These are phyloP conservation scores for Plasmopara halstedii DNA, from an alignment of 352 stramenopile species.

Conservation along the genomic window DNA sequence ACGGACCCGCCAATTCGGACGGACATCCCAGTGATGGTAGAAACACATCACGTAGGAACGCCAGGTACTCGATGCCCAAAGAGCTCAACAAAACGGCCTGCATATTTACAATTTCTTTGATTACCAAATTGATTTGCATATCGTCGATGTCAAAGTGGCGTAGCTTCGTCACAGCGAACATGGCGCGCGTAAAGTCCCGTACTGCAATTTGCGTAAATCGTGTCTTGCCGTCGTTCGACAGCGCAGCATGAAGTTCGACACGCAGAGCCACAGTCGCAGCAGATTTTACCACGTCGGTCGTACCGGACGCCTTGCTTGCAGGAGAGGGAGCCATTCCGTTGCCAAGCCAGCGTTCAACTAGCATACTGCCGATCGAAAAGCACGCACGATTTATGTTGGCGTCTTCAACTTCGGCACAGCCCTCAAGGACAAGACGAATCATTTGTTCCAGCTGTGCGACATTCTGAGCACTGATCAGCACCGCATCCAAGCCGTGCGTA, in stretches of 20 bases:
- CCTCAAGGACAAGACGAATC: conserved; percentile 60
- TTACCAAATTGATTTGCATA: conserved; percentile 46
- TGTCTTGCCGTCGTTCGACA: conserved; percentile 27
- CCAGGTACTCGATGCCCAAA: conserved; percentile 53
- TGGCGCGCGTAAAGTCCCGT: conserved; percentile 59
- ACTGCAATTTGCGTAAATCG: conserved; percentile 56
- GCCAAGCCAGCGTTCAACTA: conserved; percentile 56
- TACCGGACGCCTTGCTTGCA: conserved; percentile 15
- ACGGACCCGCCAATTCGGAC: conserved; percentile 43
- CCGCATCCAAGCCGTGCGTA: conserved; percentile 54
- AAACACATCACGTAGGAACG: conserved; percentile 54
- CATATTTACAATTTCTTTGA: conserved; percentile 74
- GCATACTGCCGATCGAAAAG: conserved; percentile 68
- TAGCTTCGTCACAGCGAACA: conserved; percentile 61
- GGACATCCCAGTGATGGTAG: conserved; percentile 53
- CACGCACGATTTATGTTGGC: conserved; percentile 65
- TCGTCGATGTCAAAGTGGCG: conserved; percentile 69
- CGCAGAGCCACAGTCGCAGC: conserved; percentile 18
- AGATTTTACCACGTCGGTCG: conserved; percentile 11
- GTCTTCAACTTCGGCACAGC: conserved; percentile 56
- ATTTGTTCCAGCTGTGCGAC: conserved; percentile 54
- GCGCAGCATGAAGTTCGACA: conserved; percentile 17
- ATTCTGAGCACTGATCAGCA: conserved; percentile 67
- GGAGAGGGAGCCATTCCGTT: conserved; percentile 15
- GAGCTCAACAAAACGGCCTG: conserved; percentile 53